Evolutionary conservation across 306 rosid species (phyloP), one percentile per base, ranked within the genome.

Genomic region (Boehmeria nivea): DNA sequence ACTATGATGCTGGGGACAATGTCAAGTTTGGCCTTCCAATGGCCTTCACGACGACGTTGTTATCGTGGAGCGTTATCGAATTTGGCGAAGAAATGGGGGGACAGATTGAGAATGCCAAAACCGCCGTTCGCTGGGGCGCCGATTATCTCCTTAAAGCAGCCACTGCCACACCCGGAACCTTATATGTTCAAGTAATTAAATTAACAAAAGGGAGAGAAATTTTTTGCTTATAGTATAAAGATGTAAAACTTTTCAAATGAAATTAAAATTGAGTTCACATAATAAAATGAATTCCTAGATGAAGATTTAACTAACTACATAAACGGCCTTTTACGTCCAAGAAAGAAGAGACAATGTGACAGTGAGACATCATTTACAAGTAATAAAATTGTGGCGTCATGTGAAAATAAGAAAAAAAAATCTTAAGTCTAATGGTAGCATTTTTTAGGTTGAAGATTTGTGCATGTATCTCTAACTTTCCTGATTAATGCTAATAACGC

Each of bases 1-100:
- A 90, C 66, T 90, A 90, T 73, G 97, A 90, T 77, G 97, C 97
- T 6, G 97, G 95, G 28, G 97, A 90, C 36, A 90, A 90, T 45
- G 75, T 90, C 40, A 86, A 90, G 74, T 90, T 86, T 67, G 97
- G 97, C 22, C 36, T 90, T 19, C 97, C 95, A 49, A 83, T 90
- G 95, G 94, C 97, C 15, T 90, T 90, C 59, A 90, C 94, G 3
- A 79, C 94, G 8, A 90, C 97, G 34, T 45, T 90, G 44, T 55
- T 90, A 49, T 78, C 97, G 43, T 90, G 97, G 97, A 83, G 97
- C 63, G 94, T 86, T 18, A 70, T 86, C 39, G 97, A 90, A 61
- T 90, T 86, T 50, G 97, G 94, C 43, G 61, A 33, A 67, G 84
- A 80, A 11, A 83, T 90, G 97, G 73, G 60, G 18, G 57, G 37